Percentiles rank a stretch among this genome's conserved stretches.
phyloP scores from a whole-genome alignment of 495 filamentous ascomycete genomes.

The Jackrogersella multiformis region DNA sequence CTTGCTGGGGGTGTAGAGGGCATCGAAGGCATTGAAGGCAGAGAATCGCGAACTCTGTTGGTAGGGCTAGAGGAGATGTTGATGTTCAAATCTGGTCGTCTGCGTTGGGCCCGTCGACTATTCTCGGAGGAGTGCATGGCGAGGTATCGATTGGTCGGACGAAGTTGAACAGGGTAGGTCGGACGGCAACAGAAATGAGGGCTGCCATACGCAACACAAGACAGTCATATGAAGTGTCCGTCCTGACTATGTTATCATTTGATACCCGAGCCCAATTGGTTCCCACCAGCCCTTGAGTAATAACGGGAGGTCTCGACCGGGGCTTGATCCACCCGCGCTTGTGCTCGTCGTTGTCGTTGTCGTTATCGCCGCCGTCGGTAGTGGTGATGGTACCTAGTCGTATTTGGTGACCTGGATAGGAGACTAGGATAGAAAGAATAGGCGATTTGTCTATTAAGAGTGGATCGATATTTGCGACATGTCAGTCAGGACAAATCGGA shows the following conservation, averaged over 20 bases:
- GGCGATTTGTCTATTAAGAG: background rate
- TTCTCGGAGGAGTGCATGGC: constrained; percentile 48
- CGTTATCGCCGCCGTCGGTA: background rate
- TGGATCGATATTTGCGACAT: constrained; percentile 2
- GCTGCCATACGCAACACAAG: constrained; percentile 42
- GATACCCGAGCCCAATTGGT: background rate
- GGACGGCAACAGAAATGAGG: constrained; percentile 39
- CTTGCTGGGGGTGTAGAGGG: constrained; percentile 37
- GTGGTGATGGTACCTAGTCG: background rate
- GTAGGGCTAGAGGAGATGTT: constrained; percentile 37
- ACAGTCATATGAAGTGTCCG: constrained; percentile 10
- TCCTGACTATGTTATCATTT: constrained; percentile 5
- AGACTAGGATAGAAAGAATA: background rate
- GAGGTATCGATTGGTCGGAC: constrained; percentile 26
- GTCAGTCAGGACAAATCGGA: constrained; percentile 15
- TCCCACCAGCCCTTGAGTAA: background rate
- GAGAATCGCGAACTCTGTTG: constrained; percentile 28
- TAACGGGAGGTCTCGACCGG: background rate
- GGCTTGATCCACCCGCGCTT: background rate
- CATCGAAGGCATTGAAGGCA: background rate
- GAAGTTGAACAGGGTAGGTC: constrained; percentile 24
- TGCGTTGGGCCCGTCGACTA: constrained; percentile 42
- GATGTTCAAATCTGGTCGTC: constrained; percentile 46
- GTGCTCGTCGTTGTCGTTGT: constrained; percentile 1
- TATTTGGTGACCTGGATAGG: background rate